Percentiles rank a stretch among this genome's conserved stretches.
phyloP scores from a whole-genome alignment of 2,329 filamentous ascomycete species.

The Colletotrichum filicis region DNA sequence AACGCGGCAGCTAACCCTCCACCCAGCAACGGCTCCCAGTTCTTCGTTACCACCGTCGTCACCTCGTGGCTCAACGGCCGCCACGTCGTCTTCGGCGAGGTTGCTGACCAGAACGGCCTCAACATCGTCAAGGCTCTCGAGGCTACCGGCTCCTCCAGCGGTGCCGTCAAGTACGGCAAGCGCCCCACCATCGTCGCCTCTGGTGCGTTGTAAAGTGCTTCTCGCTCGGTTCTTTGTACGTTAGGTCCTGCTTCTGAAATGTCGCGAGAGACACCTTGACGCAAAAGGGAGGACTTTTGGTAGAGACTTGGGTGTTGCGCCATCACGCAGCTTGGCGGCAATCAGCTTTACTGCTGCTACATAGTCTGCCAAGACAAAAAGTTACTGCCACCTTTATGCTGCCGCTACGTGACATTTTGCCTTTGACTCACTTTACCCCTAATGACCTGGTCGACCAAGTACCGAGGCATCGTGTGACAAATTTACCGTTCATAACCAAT shows the following conservation, averaged over 20 bases:
- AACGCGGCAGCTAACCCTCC: too few species aligned
- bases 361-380: constrained; percentile 33
- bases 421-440: not conserved
- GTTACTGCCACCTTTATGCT: constrained; percentile 9
- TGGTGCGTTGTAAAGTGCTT: constrained; percentile 58
- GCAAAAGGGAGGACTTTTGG: constrained; percentile 21
- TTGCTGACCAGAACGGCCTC: constrained; percentile 62
- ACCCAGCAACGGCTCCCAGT: constrained; percentile 93
- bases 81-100: constrained; percentile 88
- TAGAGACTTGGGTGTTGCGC: constrained; percentile 22
- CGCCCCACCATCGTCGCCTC: constrained; percentile 67
- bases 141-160: constrained; percentile 66
- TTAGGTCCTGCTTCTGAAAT: constrained; percentile 23
- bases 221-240: constrained; percentile 37
- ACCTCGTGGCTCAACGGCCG: constrained; percentile 87
- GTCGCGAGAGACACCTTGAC: constrained; percentile 16
- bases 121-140: constrained; percentile 70
- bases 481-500: too few species aligned
- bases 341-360: constrained; percentile 11
- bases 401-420: not conserved
- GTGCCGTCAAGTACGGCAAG: constrained; percentile 65
- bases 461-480: not conserved
- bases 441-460: not conserved
- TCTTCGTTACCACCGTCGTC: constrained; percentile 94
- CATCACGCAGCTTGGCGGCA: constrained; percentile 12